Evolutionary conservation across 2,329 filamentous ascomycete genomes (phyloP), one percentile per base, ranked within the genome.

Genomic region (Diaporthe aspalathi): DNA sequence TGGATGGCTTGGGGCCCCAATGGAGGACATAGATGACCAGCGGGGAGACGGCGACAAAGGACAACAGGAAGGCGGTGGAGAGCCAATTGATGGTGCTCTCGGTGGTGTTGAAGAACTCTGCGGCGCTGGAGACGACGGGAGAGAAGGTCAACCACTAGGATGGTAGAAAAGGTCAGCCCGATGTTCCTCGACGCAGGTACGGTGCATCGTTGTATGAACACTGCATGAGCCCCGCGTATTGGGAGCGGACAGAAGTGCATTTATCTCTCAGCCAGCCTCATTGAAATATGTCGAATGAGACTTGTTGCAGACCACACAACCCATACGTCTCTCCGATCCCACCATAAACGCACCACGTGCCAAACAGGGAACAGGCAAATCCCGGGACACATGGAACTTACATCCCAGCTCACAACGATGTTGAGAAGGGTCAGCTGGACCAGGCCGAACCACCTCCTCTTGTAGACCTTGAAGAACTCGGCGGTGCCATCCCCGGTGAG

Each of bases 371-470:
- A 32, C 38, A 63, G 35, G 49, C 45, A 35, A 38, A 71, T 60
- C 4, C 14, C 67, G 12, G 54, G 60, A 50, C 45, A 63, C 27
- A 65, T n/a, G 22, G 24, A 52, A 91, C 94, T 86, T 87, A 96
- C 94, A 88, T 97, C 94, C 95, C 95, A 98, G 78, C 93, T 97
- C 52, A 97, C 92, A 73, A 98, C 90, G 70, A 98, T 92, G 80
- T 98, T 99, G 82, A 98, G 85, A 77, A 98, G 82, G 8, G 94
- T 92, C 78, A 98, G 83, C 81, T 97, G 93, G 27, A 89, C 83
- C 66, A 99, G 84, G 0, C 96, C 96, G 80, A 97, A 93, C 91
- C 94, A 99, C 54, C 96, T 89, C 78, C 94, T 89, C 82, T 93
- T 95, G 80, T 98, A 98, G 53, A 81, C 79, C 70, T 76, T 80